Conservation (phyloP, 2,329 filamentous ascomycete genomes). For the Pleurostoma richardsiae region DNA sequence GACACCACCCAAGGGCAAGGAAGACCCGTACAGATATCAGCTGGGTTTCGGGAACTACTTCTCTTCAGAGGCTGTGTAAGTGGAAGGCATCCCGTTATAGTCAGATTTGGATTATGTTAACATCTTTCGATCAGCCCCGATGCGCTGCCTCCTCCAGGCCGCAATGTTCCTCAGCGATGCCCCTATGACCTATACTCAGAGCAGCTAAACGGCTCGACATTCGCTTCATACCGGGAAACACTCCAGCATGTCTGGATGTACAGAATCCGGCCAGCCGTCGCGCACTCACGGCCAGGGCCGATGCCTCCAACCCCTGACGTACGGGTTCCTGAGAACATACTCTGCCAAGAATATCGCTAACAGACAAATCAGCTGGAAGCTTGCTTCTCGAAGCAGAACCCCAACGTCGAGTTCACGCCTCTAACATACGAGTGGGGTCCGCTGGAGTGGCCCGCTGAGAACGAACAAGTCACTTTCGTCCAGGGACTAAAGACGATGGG, state of each 20-base stretch:
- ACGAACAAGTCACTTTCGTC: slow-evolving; percentile 23
- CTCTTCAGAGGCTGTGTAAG: slow-evolving; percentile 5
- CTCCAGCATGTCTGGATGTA: slow-evolving; percentile 18
- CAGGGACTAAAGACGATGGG: slow-evolving; percentile 43
- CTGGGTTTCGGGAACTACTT: slow-evolving; percentile 7
- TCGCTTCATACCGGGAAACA: slow-evolving; percentile 15
- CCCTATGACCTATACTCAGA: slow-evolving; percentile 21
- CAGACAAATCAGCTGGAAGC: background rate
- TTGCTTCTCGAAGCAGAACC: slow-evolving; percentile 13
- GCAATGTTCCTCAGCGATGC: slow-evolving; percentile 18
- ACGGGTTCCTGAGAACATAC: background rate
- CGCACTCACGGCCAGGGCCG: slow-evolving; percentile 6
- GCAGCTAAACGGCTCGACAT: slow-evolving; percentile 20
- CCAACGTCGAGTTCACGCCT: slow-evolving; percentile 13
- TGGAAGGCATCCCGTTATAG: background rate
- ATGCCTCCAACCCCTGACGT: background rate
- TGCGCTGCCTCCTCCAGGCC: slow-evolving; percentile 5
- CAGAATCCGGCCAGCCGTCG: slow-evolving; percentile 20
- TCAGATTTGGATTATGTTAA: background rate
- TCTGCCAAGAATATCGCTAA: background rate
- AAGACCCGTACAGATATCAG: slow-evolving; percentile 8
- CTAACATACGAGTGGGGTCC: slow-evolving; percentile 14
- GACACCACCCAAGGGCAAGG: background rate
- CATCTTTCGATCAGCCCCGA: background rate
- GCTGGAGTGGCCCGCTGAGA: background rate